Percentiles rank a stretch among this genome's conserved stretches.
phyloP scores from a whole-genome alignment of 495 filamentous ascomycete species.

The Aspergillus nanangensis region DNA sequence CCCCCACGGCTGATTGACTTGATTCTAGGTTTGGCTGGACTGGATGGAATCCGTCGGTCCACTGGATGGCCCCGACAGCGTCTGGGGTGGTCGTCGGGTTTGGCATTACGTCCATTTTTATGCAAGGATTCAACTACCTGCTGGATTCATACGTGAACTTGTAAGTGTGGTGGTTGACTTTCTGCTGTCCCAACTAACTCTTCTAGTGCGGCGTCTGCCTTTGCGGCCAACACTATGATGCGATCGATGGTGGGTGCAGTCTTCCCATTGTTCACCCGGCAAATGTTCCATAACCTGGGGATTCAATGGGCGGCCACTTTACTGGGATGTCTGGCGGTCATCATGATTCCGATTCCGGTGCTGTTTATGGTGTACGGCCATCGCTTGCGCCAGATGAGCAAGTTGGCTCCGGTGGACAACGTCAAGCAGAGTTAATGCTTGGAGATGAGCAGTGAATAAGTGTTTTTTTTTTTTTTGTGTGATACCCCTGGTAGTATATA shows the following conservation, averaged over 20 bases:
- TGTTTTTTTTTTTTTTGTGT: too few relatives aligned
- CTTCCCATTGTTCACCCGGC: constrained; percentile 74
- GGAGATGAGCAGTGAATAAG: too few relatives aligned
- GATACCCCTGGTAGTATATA: too few relatives aligned
- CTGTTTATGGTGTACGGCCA: constrained; percentile 27
- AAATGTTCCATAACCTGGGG: constrained; percentile 74
- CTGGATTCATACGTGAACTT: constrained; percentile 53
- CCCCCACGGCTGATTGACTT: constrained; percentile 18
- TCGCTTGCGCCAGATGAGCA: constrained; percentile 25
- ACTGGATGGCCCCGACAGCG: constrained; percentile 33
- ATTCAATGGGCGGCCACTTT: constrained; percentile 74
- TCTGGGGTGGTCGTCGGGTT: constrained; percentile 23
- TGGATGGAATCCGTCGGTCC: constrained; percentile 27
- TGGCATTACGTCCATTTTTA: constrained; percentile 26
- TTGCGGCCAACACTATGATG: constrained; percentile 82
- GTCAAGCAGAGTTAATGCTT: constrained; percentile 6
- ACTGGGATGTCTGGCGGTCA: constrained; percentile 65
- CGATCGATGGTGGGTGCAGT: constrained; percentile 68
- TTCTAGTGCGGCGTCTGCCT: constrained; percentile 69
- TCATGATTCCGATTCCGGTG: constrained; percentile 67
- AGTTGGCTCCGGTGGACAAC: constrained; percentile 17
- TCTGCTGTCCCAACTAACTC: constrained; percentile 10
- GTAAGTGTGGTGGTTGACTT: constrained; percentile 39
- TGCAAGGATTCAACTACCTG: constrained; percentile 32
- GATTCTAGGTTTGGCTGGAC: constrained; percentile 35